Evolutionary conservation across 2,329 filamentous ascomycete genomes (phyloP).

Genomic region (Exophiala bonariae): DNA sequence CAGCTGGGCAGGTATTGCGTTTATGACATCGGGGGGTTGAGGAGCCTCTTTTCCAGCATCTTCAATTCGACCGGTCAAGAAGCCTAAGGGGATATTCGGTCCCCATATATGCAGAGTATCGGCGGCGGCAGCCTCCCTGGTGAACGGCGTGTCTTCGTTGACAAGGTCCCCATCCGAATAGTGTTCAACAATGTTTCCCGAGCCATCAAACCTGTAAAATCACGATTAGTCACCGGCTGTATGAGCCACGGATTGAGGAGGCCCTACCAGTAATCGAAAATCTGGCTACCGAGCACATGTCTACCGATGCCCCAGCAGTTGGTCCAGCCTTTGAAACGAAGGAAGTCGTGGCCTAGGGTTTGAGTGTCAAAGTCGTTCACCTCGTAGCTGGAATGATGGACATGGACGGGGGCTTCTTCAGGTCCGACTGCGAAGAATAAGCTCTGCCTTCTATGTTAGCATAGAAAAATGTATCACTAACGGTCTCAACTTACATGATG

Average conservation of each 20-base stretch:
- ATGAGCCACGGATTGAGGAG: not conserved
- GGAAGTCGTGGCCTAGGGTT: conserved; percentile 68
- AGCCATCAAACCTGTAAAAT: conserved; percentile 57
- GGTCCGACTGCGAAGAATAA: conserved; percentile 31
- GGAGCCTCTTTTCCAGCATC: conserved; percentile 16
- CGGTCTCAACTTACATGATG: conserved; percentile 48
- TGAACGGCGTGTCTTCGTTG: conserved; percentile 32
- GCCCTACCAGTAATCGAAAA: conserved; percentile 69
- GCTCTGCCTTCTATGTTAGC: conserved; percentile 13
- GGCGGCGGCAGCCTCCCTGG: conserved; percentile 30
- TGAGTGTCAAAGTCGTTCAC: conserved; percentile 72
- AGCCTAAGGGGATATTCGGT: conserved; percentile 27
- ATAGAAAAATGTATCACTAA: not conserved
- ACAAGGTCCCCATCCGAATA: conserved; percentile 66
- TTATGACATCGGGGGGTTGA: conserved; percentile 12
- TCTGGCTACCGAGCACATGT: conserved; percentile 69
- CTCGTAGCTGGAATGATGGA: conserved; percentile 70
- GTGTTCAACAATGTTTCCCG: conserved; percentile 65
- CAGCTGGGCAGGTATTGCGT: conserved; percentile 13
- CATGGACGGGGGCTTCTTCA: conserved; percentile 39
- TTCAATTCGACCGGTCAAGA: conserved; percentile 16
- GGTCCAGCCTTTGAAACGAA: conserved; percentile 62
- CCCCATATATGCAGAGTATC: conserved; percentile 36
- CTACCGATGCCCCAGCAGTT: conserved; percentile 71
- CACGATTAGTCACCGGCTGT: not conserved